These are phyloP conservation scores for Cryphonectria carpinicola DNA, from an alignment of 2,329 filamentous ascomycete genomes.

Conservation along the genomic window DNA sequence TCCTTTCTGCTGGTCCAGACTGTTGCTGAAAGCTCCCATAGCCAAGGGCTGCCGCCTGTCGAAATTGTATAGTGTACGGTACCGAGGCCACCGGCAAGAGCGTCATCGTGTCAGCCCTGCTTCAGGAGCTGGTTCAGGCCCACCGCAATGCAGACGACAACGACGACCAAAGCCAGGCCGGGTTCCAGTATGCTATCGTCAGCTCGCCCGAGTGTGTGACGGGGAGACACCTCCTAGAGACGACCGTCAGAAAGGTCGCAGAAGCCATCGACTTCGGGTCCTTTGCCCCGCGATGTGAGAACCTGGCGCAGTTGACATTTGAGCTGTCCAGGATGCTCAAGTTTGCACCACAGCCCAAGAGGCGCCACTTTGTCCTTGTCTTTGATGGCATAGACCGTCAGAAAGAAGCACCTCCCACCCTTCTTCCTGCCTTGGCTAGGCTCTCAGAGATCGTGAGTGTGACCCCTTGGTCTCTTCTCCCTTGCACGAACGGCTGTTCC, in stretches of 20 bases:
- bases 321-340: constrained; percentile 69
- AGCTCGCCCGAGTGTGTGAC: constrained; percentile 79
- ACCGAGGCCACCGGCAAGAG: constrained; percentile 88
- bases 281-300: constrained; percentile 66
- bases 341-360: constrained; percentile 41
- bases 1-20: constrained; percentile 23
- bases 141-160: constrained; percentile 44
- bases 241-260: constrained; percentile 63
- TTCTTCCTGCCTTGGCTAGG: constrained; percentile 80
- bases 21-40: constrained; percentile 41
- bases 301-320: constrained; percentile 74
- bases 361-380: constrained; percentile 75
- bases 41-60: constrained; percentile 69
- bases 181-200: constrained; percentile 63
- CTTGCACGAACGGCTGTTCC: neutral
- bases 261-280: constrained; percentile 49
- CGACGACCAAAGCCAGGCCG: constrained; percentile 58
- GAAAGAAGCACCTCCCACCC: constrained; percentile 75
- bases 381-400: constrained; percentile 88
- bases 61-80: constrained; percentile 80
- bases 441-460: constrained; percentile 75
- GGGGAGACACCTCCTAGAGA: constrained; percentile 75
- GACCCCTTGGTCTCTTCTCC: neutral
- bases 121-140: constrained; percentile 49
- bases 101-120: constrained; percentile 65